Base-by-base conservation (phyloP, 2,329 filamentous ascomycete species). In the Ophiostoma tasmaniense region DNA sequence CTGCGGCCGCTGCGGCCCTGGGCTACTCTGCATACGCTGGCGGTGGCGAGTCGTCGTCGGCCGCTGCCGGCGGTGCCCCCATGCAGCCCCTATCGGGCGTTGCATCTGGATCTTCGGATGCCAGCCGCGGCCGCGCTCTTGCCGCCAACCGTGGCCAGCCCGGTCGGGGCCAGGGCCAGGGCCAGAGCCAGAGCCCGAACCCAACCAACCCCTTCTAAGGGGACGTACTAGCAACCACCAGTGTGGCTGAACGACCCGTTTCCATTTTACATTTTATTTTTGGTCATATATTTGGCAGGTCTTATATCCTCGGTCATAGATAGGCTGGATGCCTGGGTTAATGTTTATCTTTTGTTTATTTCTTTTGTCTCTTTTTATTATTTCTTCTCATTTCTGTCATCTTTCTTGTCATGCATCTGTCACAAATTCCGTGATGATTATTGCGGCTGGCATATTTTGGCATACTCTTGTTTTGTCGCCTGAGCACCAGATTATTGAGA, bases 21-120 rank as follows among this genome's bases (percentile, higher is more conserved):
- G 22, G n/a, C 8, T 55, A 55, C 50, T 17, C 50, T 25, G 61
- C 61, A 33, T 22, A 30, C 13, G 8, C 61, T 22, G 37, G 62
- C 10, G 68, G 42, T 2, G 66, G 64, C 14, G 65, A 55, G 2
- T 55, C 50, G 50, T 55, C 64, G n/a, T 55, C 50, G 50, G 8
- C 64, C 10, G 67, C 70, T 7, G 55, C 65, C 30, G 61, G 17
- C 6, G 61, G 55, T 35, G 28, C 3, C 13, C n/a, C 59, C 13
- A 28, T 62, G 20, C 59, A 62, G 33, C 61, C 61, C 8, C 68
- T 71, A 1, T 71, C 73, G 71, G 68, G 71, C 66, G 28, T 64
- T 3, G 37, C 67, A 8, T 30, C 67, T 1, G 35, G 42, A 2
- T 50, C 68, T 45, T 67, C 61, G 3, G 64, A 33, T 20, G 66